These are phyloP conservation scores for Aureobasidium vineae DNA, from an alignment of 2,329 filamentous ascomycete species.

Conservation along the genomic window DNA sequence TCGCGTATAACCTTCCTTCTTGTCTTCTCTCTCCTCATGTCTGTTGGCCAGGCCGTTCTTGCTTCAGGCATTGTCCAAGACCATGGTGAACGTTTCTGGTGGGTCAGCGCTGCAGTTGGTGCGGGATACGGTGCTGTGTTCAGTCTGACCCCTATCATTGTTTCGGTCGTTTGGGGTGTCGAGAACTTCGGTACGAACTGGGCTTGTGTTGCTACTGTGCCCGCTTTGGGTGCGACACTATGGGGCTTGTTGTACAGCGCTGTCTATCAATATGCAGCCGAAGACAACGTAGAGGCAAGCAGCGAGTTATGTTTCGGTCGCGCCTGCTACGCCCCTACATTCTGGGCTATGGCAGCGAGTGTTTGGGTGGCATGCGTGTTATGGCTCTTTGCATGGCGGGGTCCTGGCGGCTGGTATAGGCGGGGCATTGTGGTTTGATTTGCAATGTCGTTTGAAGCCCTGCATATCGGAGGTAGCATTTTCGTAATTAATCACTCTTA, in stretches of 20 bases:
- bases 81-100: constrained; percentile 75
- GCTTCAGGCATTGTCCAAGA: constrained; percentile 73
- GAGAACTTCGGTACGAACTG: constrained; percentile 99
- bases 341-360: constrained; percentile 81
- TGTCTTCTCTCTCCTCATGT: constrained; percentile 69
- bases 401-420: constrained; percentile 38
- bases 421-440: constrained; percentile 22
- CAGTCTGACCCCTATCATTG: constrained; percentile 82
- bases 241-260: constrained; percentile 89
- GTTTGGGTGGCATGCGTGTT: constrained; percentile 73
- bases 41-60: constrained; percentile 70
- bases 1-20: constrained; percentile 81
- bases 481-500: neutral
- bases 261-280: constrained; percentile 69
- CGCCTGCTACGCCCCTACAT: constrained; percentile 75
- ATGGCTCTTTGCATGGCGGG: constrained; percentile 79
- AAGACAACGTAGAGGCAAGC: constrained; percentile 41
- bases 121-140: constrained; percentile 93
- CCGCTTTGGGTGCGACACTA: constrained; percentile 79
- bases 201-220: constrained; percentile 90
- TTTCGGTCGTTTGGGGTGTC: constrained; percentile 97
- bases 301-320: constrained; percentile 73
- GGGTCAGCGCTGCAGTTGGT: constrained; percentile 80
- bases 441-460: neutral
- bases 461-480: constrained; percentile 3